These are phyloP conservation scores for Puccinia novopanici DNA, from an alignment of 1,284 basidiomycete genomes.

Conservation along the genomic window DNA sequence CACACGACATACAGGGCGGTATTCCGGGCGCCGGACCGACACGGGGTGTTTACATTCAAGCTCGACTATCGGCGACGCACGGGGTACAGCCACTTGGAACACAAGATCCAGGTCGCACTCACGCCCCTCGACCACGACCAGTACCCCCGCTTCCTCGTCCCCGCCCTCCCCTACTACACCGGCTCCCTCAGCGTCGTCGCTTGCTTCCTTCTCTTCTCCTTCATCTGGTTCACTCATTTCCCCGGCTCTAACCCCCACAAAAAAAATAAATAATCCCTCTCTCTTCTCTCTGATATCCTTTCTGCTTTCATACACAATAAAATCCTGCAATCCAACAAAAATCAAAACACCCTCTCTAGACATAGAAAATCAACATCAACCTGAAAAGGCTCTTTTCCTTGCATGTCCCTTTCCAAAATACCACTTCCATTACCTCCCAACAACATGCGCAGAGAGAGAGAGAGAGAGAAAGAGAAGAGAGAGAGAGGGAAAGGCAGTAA, in stretches of 20 bases:
- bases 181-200: conserved; percentile 64
- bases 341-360: too few relatives aligned
- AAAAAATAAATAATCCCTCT: conserved; percentile 28
- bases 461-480: too few relatives aligned
- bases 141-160: conserved; percentile 87
- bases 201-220: conserved; percentile 38
- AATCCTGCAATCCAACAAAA: too few relatives aligned
- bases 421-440: too few relatives aligned
- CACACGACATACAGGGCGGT: conserved; percentile 62
- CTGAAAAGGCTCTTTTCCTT: too few relatives aligned
- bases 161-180: conserved; percentile 91
- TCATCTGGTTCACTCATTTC: conserved; percentile 43
- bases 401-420: too few relatives aligned
- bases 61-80: conserved; percentile 74
- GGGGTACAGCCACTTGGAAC: conserved; percentile 70
- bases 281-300: too few relatives aligned
- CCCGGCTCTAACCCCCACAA: conserved; percentile 19
- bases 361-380: too few relatives aligned
- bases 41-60: conserved; percentile 96
- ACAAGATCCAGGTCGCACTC: conserved; percentile 74
- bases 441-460: too few relatives aligned
- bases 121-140: conserved; percentile 92
- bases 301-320: too few relatives aligned
- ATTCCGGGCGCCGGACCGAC: conserved; percentile 87
- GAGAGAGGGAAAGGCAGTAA: too few relatives aligned